phyloP scores from a whole-genome alignment of 2,329 filamentous ascomycete species.

The Penicillium polonicum region DNA sequence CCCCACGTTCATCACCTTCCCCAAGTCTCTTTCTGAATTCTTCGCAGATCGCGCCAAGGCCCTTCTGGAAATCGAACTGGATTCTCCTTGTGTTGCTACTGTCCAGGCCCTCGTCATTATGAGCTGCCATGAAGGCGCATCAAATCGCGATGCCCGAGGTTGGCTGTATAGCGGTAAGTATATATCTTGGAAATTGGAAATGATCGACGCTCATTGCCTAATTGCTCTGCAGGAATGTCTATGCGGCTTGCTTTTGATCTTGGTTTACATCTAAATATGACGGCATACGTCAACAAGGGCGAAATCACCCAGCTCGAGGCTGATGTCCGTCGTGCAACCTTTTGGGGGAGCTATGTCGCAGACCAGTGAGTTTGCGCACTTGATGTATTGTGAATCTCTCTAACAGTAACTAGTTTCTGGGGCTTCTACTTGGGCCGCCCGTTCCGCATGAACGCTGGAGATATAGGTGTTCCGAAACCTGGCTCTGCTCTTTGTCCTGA shows the following conservation, averaged over 20 bases:
- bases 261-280: conserved; percentile 45
- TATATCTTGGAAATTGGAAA: background rate
- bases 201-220: background rate
- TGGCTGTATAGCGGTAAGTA: conserved; percentile 49
- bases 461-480: conserved; percentile 43
- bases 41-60: conserved; percentile 47
- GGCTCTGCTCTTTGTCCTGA: conserved; percentile 25
- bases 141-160: conserved; percentile 46
- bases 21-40: conserved; percentile 37
- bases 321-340: conserved; percentile 41
- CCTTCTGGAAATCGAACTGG: conserved; percentile 49
- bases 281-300: conserved; percentile 41
- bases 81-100: conserved; percentile 50
- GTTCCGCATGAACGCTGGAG: conserved; percentile 43
- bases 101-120: conserved; percentile 50
- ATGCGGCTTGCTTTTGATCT: conserved; percentile 49
- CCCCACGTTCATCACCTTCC: conserved; percentile 44
- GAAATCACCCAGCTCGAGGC: conserved; percentile 42
- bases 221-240: conserved; percentile 38
- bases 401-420: conserved; percentile 35
- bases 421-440: conserved; percentile 47
- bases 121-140: conserved; percentile 47
- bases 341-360: conserved; percentile 47
- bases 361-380: conserved; percentile 35
- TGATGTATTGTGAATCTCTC: background rate